Conservation (phyloP, 305 asterid genomes). For the Fraxinus paxiana region DNA sequence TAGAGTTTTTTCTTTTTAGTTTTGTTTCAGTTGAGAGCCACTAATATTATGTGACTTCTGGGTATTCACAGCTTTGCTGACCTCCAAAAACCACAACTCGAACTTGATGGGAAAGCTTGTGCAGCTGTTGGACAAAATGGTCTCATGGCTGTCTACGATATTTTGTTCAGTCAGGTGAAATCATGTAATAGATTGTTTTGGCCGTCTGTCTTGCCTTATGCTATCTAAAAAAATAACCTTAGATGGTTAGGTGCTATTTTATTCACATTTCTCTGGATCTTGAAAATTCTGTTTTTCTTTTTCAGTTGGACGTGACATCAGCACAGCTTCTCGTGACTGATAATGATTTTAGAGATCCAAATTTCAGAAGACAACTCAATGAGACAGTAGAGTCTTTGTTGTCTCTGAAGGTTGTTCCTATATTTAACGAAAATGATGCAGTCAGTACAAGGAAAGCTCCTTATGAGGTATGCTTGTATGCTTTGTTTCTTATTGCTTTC, state of each 20-base stretch:
- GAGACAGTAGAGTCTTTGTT: slow-evolving; percentile 52
- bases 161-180: slow-evolving; percentile 60
- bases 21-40: not conserved
- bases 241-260: not conserved
- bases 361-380: slow-evolving; percentile 49
- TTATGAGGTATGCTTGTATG: slow-evolving; percentile 44
- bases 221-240: not conserved
- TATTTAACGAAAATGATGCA: slow-evolving; percentile 69
- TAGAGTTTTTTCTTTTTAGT: not conserved
- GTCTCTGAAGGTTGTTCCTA: slow-evolving; percentile 51
- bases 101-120: slow-evolving; percentile 67
- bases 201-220: not conserved
- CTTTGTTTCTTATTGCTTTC: slow-evolving; percentile 13
- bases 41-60: not conserved
- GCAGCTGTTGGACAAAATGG: slow-evolving; percentile 78
- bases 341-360: slow-evolving; percentile 56
- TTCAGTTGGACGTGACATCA: slow-evolving; percentile 60
- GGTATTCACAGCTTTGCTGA: slow-evolving; percentile 50
- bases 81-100: slow-evolving; percentile 66
- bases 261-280: not conserved
- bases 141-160: slow-evolving; percentile 68
- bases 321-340: slow-evolving; percentile 69
- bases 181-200: not conserved
- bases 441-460: slow-evolving; percentile 63
- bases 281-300: not conserved